A percentile compares a stretch with the other conserved stretches of the same genome.
phyloP scores from a whole-genome alignment of 257 asterid species.

The Salvia hispanica region DNA sequence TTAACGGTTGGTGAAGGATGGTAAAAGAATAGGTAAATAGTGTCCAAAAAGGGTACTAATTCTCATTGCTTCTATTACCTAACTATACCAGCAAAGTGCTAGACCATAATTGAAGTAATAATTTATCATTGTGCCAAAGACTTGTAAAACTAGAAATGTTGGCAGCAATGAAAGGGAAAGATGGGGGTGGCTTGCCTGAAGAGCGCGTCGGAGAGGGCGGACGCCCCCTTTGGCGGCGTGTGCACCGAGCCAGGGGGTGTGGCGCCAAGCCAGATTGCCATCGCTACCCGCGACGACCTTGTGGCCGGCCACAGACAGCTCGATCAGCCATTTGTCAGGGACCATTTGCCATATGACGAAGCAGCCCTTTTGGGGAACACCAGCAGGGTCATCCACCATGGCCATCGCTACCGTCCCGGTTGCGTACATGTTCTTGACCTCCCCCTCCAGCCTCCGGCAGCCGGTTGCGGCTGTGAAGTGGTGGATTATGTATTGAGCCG shows the following conservation, averaged over 20 bases:
- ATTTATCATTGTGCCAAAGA: slow-evolving; percentile 21
- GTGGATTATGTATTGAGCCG: slow-evolving; percentile 76
- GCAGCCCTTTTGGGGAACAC: slow-evolving; percentile 62
- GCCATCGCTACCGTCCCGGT: slow-evolving; percentile 77
- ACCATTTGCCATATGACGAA: slow-evolving; percentile 91
- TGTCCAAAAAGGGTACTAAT: not conserved
- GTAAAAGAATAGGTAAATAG: slow-evolving; percentile 4
- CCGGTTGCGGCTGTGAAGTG: slow-evolving; percentile 87
- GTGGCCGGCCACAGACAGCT: slow-evolving; percentile 69
- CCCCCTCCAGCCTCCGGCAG: slow-evolving; percentile 64
- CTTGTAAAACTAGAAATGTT: slow-evolving; percentile 21
- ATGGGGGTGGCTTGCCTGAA: slow-evolving; percentile 57
- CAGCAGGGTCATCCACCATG: slow-evolving; percentile 49
- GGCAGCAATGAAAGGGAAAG: slow-evolving; percentile 27
- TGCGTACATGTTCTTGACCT: slow-evolving; percentile 64
- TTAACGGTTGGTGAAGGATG: slow-evolving; percentile 33
- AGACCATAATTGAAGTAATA: slow-evolving; percentile 34
- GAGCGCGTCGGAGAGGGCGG: slow-evolving; percentile 80
- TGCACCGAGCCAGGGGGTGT: slow-evolving; percentile 81
- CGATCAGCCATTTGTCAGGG: slow-evolving; percentile 77
- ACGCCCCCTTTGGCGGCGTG: slow-evolving; percentile 83
- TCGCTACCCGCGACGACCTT: slow-evolving; percentile 83
- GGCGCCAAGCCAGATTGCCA: slow-evolving; percentile 89
- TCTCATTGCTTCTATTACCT: slow-evolving; percentile 21
- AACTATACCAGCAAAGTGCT: slow-evolving; percentile 30